A percentile compares a stretch with the other conserved stretches of the same genome.
These are phyloP conservation scores for Lactarius quietus DNA, from an alignment of 768 basidiomycete genomes.

Conservation along the genomic window DNA sequence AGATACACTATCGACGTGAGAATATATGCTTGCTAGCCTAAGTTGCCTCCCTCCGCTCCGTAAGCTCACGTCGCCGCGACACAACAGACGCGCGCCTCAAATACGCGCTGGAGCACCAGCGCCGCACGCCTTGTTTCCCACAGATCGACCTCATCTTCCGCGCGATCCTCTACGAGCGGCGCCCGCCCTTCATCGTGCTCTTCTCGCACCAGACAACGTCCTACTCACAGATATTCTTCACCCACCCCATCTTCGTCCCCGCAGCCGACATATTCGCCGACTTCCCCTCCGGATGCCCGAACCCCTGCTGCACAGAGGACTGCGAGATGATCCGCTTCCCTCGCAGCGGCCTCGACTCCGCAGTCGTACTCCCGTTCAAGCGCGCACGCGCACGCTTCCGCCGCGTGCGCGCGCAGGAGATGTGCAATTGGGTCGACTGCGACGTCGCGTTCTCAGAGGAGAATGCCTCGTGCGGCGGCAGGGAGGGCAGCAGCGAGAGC, in stretches of 20 bases:
- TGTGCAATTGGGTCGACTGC: conserved; percentile 86
- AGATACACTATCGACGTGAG: conserved; percentile 64
- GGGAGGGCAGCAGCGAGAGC: conserved; percentile 32
- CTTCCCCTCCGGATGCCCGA: conserved; percentile 76
- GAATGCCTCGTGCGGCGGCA: conserved; percentile 39
- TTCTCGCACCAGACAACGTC: conserved; percentile 80
- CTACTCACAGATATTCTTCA: conserved; percentile 80
- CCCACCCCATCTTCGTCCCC: conserved; percentile 65
- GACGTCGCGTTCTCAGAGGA: conserved; percentile 54
- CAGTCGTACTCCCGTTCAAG: conserved; percentile 60
- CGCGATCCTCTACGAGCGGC: conserved; percentile 71
- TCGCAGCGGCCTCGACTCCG: conserved; percentile 55
- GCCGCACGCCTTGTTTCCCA: conserved; percentile 75
- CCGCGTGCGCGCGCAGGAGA: conserved; percentile 52
- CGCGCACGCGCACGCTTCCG: conserved; percentile 42
- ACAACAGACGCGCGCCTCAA: conserved; percentile 60
- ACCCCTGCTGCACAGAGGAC: conserved; percentile 74
- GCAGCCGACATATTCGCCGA: conserved; percentile 70
- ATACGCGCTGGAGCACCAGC: conserved; percentile 62
- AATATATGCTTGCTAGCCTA: not conserved
- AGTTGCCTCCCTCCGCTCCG: too few species aligned
- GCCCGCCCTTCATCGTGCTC: conserved; percentile 70
- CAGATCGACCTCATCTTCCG: conserved; percentile 77
- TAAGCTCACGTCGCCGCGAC: not conserved
- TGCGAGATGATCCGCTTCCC: conserved; percentile 83